Evolutionary conservation across 1,284 basidiomycete species (phyloP).

Genomic region (Phylloporus gajari): DNA sequence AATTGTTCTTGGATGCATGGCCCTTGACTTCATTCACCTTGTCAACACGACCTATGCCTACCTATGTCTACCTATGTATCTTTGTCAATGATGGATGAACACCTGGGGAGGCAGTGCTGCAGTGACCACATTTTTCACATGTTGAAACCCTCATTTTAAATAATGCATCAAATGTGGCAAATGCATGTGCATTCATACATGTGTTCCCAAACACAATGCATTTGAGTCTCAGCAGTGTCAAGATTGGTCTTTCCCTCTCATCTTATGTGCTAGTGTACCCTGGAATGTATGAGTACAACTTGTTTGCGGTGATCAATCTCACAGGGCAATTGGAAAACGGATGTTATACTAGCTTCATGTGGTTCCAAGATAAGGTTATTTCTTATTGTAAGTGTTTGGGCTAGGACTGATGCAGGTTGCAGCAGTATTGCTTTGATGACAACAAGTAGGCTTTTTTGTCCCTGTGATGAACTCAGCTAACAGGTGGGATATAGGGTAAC

Average conservation of each 20-base stretch:
- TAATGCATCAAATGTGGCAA: too few species aligned
- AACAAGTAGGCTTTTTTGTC: constrained; percentile 70
- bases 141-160: constrained; percentile 42
- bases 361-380: constrained; percentile 77
- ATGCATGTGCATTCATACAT: too few species aligned
- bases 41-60: constrained; percentile 12
- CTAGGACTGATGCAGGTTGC: constrained; percentile 5
- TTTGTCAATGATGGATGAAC: neutral
- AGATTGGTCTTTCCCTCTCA: too few species aligned
- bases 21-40: neutral
- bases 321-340: constrained; percentile 96
- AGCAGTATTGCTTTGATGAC: constrained; percentile 97
- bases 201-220: too few species aligned
- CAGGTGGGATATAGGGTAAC: constrained; percentile 64
- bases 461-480: neutral
- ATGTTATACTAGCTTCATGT: constrained; percentile 89
- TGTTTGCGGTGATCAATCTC: constrained; percentile 95
- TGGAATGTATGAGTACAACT: constrained; percentile 89
- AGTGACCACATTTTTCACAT: constrained; percentile 34
- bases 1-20: constrained; percentile 28
- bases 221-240: too few species aligned
- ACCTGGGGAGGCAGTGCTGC: constrained; percentile 16
- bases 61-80: too few species aligned
- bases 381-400: neutral
- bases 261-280: too few species aligned